Base-by-base conservation (phyloP, 1,284 basidiomycete species). In the Cryptococcus wingfieldii region DNA sequence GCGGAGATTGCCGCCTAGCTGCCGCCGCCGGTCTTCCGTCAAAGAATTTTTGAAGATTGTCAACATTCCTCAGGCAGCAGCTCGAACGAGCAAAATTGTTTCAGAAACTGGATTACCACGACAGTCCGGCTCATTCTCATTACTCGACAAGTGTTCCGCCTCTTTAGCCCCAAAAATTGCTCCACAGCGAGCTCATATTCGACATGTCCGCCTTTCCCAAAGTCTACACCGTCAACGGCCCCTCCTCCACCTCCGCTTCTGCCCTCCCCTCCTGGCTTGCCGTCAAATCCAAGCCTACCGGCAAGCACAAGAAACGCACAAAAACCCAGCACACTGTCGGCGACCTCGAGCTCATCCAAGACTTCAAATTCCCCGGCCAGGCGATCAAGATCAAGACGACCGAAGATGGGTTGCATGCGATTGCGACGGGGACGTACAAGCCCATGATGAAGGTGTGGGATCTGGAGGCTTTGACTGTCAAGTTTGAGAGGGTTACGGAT, bases 381-480 rank as follows among this genome's bases (percentile, higher is more conserved):
- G 92, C 90, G 70, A 95, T 92, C 76, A 86, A 86, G 68, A 83
- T 99, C 68, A 90, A 86, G 75, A 89, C 89, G 6, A 98, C 94
- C 2, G 80, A 86, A 39, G 95, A 98, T 75, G 95, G 96, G 3
- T 86, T 88, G 64, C 88, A 94, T 82, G 87, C 87, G 13, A 83
- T 98, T 56, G 95, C 91, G 0, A 98, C 95, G 9, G 96, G 96
- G 19, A 92, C 90, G 2, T 99, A 99, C 79, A 99, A 99, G 78
- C 96, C 96, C 1, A 91, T 96, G 74, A 93, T 98, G 74, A 84
- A 90, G 59, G 90, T 95, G 3, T 99, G 90, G 86, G 96, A 98
- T 74, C 79, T 98, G 48, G 88, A 91, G 72, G 89, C 97, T 73
- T 82, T 99, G 37, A 86, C 90, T 5, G 81, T 92, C 61, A 98